Conservation (phyloP, 176 grass and related monocot species). For the Cymbopogon citratus region DNA sequence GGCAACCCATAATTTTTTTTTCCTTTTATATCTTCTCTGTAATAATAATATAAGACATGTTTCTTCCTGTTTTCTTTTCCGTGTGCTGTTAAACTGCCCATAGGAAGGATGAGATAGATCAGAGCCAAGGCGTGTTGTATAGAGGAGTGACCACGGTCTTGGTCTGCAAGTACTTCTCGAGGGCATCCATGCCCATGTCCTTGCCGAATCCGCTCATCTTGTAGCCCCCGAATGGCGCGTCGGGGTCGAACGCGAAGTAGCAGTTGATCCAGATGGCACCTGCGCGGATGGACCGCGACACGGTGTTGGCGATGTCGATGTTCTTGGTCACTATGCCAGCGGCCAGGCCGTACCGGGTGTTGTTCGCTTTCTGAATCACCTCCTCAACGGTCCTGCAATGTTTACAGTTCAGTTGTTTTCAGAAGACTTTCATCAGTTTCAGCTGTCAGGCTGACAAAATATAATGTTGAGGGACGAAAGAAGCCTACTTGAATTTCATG, state of each 20-base stretch:
- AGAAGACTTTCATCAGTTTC: too few relatives aligned
- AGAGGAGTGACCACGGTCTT: constrained; percentile 65
- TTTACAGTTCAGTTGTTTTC: background rate
- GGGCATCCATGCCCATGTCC: constrained; percentile 66
- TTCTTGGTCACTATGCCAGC: constrained; percentile 73
- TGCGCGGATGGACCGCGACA: constrained; percentile 53
- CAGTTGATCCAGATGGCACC: constrained; percentile 73
- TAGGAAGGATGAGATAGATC: constrained; percentile 24
- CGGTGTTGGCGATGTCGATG: constrained; percentile 53
- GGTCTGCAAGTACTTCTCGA: constrained; percentile 71
- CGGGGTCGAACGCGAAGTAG: constrained; percentile 55
- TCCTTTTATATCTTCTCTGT: background rate
- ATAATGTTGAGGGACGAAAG: background rate
- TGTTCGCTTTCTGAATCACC: constrained; percentile 74
- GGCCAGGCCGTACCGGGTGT: constrained; percentile 62
- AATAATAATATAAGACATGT: background rate
- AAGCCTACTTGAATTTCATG: constrained; percentile 64
- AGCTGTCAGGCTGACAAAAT: background rate
- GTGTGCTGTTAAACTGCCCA: background rate
- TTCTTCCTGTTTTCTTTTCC: background rate
- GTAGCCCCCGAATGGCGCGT: constrained; percentile 56
- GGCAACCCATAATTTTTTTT: background rate
- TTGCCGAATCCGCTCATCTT: constrained; percentile 86
- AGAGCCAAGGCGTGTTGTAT: constrained; percentile 74
- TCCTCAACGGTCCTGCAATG: constrained; percentile 64